Percentiles rank a stretch among this genome's conserved stretches.
Evolutionary conservation across 2,329 filamentous ascomycete species (phyloP).

Genomic region (Verticillium longisporum): DNA sequence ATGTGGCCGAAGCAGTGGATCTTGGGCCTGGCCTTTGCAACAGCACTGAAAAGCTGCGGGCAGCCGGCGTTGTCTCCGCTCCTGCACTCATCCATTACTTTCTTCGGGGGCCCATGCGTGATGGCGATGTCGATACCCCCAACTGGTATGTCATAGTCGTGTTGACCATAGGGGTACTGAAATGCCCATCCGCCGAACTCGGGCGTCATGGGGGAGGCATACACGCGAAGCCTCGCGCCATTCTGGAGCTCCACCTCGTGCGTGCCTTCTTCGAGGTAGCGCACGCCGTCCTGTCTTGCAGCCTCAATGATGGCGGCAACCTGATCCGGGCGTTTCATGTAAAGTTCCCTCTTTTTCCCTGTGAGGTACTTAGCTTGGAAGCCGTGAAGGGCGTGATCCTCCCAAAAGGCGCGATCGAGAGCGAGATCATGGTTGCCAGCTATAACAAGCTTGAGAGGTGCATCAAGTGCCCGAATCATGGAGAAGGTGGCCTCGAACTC

Average conservation of each 20-base stretch:
- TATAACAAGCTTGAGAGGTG: conserved; percentile 41
- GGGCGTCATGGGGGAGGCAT: conserved; percentile 39
- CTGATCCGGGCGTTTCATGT: conserved; percentile 30
- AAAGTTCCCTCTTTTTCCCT: conserved; percentile 8
- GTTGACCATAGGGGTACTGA: conserved; percentile 27
- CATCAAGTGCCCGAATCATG: conserved; percentile 29
- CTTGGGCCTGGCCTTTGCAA: conserved; percentile 19
- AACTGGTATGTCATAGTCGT: conserved; percentile 17
- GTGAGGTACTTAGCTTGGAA: background rate
- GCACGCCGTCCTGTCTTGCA: conserved; percentile 3
- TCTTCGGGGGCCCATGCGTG: conserved; percentile 28
- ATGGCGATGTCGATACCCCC: conserved; percentile 21
- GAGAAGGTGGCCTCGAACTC: conserved; percentile 30
- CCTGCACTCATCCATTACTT: conserved; percentile 31
- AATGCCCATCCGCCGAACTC: conserved; percentile 32
- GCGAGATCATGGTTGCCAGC: conserved; percentile 46
- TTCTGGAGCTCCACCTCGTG: conserved; percentile 31
- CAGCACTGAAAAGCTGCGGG: conserved; percentile 20
- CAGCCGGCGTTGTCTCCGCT: conserved; percentile 20
- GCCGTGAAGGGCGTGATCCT: background rate
- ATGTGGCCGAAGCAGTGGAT: conserved; percentile 31
- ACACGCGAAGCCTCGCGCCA: conserved; percentile 32
- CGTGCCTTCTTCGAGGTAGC: conserved; percentile 32
- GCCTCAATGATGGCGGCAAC: conserved; percentile 21
- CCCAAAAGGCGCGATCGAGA: conserved; percentile 18